Conservation (phyloP, 31 red algal species). For the Endocladia muricata region DNA sequence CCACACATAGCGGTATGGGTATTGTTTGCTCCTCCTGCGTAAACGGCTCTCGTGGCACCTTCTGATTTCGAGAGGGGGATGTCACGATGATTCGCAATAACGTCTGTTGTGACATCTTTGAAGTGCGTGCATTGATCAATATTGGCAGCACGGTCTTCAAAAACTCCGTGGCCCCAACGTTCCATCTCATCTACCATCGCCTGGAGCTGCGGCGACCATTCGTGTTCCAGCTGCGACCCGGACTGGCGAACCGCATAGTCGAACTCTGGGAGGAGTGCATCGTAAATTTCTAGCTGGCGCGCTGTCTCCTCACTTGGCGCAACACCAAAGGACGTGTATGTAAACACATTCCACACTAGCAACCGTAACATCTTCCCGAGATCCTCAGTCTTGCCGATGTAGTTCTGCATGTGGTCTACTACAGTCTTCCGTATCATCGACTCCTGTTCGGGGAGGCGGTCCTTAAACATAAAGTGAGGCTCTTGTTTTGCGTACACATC, state of each 20-base stretch:
- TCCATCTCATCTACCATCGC: not conserved
- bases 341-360: conserved; percentile 28
- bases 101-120: conserved; percentile 18
- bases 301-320: conserved; percentile 6
- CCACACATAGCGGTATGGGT: conserved; percentile 4
- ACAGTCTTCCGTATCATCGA: not conserved
- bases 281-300: not conserved
- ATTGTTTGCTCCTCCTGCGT: conserved; percentile 15
- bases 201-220: conserved; percentile 15
- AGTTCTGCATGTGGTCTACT: conserved; percentile 22
- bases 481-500: conserved; percentile 7
- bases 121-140: conserved; percentile 3
- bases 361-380: conserved; percentile 8
- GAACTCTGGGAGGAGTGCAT: conserved; percentile 11
- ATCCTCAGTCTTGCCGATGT: conserved; percentile 33
- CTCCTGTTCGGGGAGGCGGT: conserved; percentile 15
- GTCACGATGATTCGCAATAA: conserved; percentile 9
- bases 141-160: conserved; percentile 2
- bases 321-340: conserved; percentile 17
- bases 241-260: conserved; percentile 24
- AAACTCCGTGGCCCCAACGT: not conserved
- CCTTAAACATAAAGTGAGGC: conserved; percentile 23
- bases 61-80: conserved; percentile 18
- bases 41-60: conserved; percentile 5
- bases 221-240: conserved; percentile 1